Percentiles rank a stretch among this genome's conserved stretches.
These are phyloP conservation scores for Onygena corvina DNA, from an alignment of 2,329 filamentous ascomycete species.

Conservation along the genomic window DNA sequence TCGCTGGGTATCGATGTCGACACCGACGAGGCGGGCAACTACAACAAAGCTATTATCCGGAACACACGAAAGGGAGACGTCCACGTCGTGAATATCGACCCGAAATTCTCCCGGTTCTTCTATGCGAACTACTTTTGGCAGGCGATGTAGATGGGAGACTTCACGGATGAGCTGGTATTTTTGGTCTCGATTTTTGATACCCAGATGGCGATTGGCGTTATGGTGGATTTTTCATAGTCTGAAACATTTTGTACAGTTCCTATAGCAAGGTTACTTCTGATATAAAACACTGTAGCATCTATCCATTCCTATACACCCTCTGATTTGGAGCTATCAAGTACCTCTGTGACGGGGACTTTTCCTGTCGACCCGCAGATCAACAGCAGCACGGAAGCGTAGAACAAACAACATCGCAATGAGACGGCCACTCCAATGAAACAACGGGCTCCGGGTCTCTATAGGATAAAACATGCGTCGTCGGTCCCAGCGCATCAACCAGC, in stretches of 20 bases:
- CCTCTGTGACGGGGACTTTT: no score
- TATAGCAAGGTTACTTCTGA: no score
- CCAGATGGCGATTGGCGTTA: neutral
- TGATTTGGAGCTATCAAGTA: no score
- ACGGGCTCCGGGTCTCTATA: neutral
- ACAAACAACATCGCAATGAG: neutral
- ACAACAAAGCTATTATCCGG: constrained; percentile 70
- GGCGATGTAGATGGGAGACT: constrained; percentile 48
- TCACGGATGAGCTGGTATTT: neutral
- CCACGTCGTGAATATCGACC: constrained; percentile 86
- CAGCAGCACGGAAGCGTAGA: neutral
- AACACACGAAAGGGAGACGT: constrained; percentile 84
- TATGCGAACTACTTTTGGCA: constrained; percentile 97
- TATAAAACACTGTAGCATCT: no score
- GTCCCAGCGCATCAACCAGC: constrained; percentile 4
- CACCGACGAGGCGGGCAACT: constrained; percentile 66
- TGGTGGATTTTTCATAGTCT: no score
- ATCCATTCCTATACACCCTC: no score
- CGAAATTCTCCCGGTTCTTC: constrained; percentile 80
- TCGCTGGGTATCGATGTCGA: constrained; percentile 84
- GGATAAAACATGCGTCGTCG: neutral
- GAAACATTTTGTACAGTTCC: no score
- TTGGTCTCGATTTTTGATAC: constrained; percentile 2
- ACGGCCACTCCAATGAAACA: neutral
- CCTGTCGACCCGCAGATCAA: neutral